Evolutionary conservation across 257 asterid species (phyloP).

Genomic region (Schizonepeta tenuifolia): DNA sequence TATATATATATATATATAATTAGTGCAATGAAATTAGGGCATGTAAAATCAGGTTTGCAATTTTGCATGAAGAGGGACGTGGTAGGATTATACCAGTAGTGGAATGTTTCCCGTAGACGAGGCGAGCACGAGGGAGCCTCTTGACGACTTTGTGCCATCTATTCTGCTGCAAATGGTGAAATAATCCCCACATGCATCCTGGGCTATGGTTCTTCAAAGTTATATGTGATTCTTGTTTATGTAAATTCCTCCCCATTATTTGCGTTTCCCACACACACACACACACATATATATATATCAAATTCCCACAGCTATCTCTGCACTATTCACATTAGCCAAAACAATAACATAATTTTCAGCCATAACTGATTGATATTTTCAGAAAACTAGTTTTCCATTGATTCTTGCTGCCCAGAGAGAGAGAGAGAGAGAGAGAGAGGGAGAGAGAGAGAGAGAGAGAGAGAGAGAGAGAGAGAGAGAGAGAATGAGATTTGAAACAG

Average conservation of each 20-base stretch:
- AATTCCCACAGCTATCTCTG: neutral
- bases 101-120: constrained; percentile 35
- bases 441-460: no score
- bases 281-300: no score
- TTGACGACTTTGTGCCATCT: constrained; percentile 58
- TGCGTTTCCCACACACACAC: no score
- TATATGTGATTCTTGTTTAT: constrained; percentile 37
- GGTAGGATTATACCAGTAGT: no score
- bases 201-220: constrained; percentile 45
- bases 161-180: constrained; percentile 62
- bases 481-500: neutral
- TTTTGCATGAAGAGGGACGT: no score
- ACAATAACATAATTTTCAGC: neutral
- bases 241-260: constrained; percentile 54
- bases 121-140: constrained; percentile 52
- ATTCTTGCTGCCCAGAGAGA: no score
- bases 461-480: no score
- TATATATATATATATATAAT: no score
- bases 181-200: constrained; percentile 65
- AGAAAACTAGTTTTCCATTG: neutral
- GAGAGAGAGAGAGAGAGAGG: neutral
- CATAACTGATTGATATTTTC: neutral
- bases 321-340: neutral
- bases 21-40: no score
- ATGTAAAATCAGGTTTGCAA: no score